Conservation (phyloP, 1,139 yeast genomes). For the Magnusiomyces suaveolens region DNA sequence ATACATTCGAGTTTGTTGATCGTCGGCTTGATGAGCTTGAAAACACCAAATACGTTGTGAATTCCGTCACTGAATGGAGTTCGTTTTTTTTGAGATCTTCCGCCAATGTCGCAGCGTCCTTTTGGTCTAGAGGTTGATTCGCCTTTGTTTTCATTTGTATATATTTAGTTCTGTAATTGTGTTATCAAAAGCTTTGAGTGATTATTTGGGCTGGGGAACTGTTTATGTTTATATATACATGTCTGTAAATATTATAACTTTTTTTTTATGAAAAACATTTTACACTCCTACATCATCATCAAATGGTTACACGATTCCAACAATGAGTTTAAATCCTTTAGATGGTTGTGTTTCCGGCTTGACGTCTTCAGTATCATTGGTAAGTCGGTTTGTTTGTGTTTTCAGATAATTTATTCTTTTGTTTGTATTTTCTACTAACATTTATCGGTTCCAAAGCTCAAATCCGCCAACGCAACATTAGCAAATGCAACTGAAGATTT, state of each 20-base stretch:
- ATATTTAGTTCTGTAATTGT: too few relatives aligned
- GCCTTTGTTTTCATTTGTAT: too few relatives aligned
- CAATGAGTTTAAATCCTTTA: background rate
- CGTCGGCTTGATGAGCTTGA: slow-evolving; percentile 49
- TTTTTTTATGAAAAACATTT: background rate
- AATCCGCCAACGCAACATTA: slow-evolving; percentile 17
- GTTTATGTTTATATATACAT: too few relatives aligned
- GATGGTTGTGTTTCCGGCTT: slow-evolving; percentile 10
- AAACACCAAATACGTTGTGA: slow-evolving; percentile 49
- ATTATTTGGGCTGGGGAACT: too few relatives aligned
- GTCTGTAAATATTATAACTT: background rate
- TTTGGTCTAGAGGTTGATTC: slow-evolving; percentile 4
- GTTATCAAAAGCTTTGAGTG: too few relatives aligned
- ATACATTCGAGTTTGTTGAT: slow-evolving; percentile 58
- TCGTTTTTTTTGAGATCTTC: slow-evolving; percentile 35
- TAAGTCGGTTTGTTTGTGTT: background rate
- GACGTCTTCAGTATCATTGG: slow-evolving; percentile 8
- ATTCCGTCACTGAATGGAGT: slow-evolving; percentile 62
- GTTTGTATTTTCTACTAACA: slow-evolving; percentile 20
- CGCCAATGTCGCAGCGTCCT: slow-evolving; percentile 1
- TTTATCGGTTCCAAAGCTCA: background rate
- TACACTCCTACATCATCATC: background rate
- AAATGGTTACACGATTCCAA: background rate
- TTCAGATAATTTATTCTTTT: slow-evolving; percentile 18
- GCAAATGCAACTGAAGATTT: slow-evolving; percentile 16